Evolutionary conservation across 139 green algal species (phyloP), one percentile per base, ranked within the genome.

Genomic region (Chlamydomonas sphaeroides): DNA sequence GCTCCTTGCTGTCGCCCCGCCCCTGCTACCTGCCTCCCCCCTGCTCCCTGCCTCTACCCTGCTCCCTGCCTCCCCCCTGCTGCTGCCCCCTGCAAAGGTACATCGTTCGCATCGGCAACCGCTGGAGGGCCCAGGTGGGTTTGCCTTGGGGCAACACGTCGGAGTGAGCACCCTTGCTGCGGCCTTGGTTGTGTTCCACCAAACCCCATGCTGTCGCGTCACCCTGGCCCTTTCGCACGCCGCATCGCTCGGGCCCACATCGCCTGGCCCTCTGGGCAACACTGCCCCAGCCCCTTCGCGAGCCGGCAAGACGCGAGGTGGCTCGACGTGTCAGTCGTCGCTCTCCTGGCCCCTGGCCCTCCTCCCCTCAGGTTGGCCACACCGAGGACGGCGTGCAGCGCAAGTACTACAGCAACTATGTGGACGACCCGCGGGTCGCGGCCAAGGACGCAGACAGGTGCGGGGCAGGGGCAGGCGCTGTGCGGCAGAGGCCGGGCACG

Each of bases 311-410:
- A 10, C 10, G 10, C 45, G 11, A 10, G 14, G 11, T 53, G 45
- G 11, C 45, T 21, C 45, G 45, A 14, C 45, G 45, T 14, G 45
- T 14, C 45, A 10, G 11, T 10, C 45, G 10, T 53, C 11, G 11
- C 11, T 14, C 11, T 14, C 45, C 45, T 53, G 10, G 11, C 45
- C 45, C 11, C 45, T 53, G 11, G 10, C 45, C 10, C 45, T 14
- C 45, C 45, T n/a, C 45, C 14, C 45, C 10, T 53, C 45, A 53
- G 45, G 56, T 86, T 25, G 80, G 80, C 0, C 57, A 86, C 80
- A 86, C 71, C 42, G 80, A 86, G 70, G 71, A 73, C 62, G 80
- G 80, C 45, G 80, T 86, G 53, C 80, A 86, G 70, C 80, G 80
- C 59, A 86, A 86, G 70, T 86, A 81, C 62, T 86, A 86, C 70